A percentile compares a stretch with the other conserved stretches of the same genome.
phyloP scores from a whole-genome alignment of 2,329 filamentous ascomycete genomes.

The Chaetomiaceae sp. region DNA sequence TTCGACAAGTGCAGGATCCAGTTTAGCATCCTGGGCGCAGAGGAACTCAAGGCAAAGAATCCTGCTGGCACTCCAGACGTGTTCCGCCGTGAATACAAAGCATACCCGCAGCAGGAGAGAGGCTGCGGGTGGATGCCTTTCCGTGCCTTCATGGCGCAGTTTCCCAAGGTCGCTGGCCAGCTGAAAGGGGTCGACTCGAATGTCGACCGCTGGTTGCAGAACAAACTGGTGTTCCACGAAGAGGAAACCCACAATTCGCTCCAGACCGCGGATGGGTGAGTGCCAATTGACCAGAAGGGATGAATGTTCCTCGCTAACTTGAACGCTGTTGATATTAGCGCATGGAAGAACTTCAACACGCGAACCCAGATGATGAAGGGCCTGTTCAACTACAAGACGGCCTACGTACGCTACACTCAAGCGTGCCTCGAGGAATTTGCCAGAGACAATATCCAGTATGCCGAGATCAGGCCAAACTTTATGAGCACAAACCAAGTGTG shows the following conservation, averaged over 20 bases:
- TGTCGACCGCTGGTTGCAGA: slow-evolving; percentile 51
- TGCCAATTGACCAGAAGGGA: too few species aligned
- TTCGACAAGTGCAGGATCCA: slow-evolving; percentile 56
- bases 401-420: slow-evolving; percentile 57
- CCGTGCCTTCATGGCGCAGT: slow-evolving; percentile 37
- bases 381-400: slow-evolving; percentile 61
- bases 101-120: too few species aligned
- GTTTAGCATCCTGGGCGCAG: slow-evolving; percentile 47
- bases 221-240: slow-evolving; percentile 59
- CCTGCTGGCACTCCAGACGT: too few species aligned
- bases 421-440: slow-evolving; percentile 58
- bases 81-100: slow-evolving; percentile 35
- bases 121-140: slow-evolving; percentile 40
- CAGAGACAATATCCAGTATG: slow-evolving; percentile 63
- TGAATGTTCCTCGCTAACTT: slow-evolving; percentile 2
- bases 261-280: slow-evolving; percentile 52
- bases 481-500: slow-evolving; percentile 60
- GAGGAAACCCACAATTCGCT: slow-evolving; percentile 52
- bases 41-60: neutral
- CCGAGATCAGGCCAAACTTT: slow-evolving; percentile 66
- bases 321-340: slow-evolving; percentile 3
- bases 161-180: slow-evolving; percentile 16
- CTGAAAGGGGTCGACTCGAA: slow-evolving; percentile 8
- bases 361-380: slow-evolving; percentile 69
- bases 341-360: slow-evolving; percentile 60